Percentiles rank a stretch among this genome's conserved stretches.
These are phyloP conservation scores for Irpex rosettiformis DNA, from an alignment of 1,284 basidiomycete genomes.

Conservation along the genomic window DNA sequence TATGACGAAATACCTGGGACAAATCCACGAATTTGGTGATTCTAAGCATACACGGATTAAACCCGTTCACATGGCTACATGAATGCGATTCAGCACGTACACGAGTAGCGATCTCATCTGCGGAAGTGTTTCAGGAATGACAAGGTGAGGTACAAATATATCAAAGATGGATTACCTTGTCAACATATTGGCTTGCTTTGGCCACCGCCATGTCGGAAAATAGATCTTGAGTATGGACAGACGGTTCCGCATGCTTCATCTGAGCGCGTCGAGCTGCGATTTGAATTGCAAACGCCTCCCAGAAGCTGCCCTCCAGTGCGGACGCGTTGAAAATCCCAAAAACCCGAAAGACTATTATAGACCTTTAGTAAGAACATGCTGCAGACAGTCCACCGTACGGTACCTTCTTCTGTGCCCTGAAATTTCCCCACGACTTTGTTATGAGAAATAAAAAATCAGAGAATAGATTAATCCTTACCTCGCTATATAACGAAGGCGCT, in stretches of 20 bases:
- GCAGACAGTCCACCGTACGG: neutral
- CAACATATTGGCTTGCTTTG: slow-evolving; percentile 26
- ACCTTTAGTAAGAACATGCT: too few relatives aligned
- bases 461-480: neutral
- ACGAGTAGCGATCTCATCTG: slow-evolving; percentile 1
- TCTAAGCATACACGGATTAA: neutral
- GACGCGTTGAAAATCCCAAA: slow-evolving; percentile 55
- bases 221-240: slow-evolving; percentile 24
- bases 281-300: slow-evolving; percentile 46
- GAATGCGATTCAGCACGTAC: slow-evolving; percentile 37
- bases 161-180: neutral
- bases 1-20: slow-evolving; percentile 12
- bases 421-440: neutral
- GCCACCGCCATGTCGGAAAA: slow-evolving; percentile 26
- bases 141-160: neutral
- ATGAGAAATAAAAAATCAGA: neutral
- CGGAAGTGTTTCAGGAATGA: neutral
- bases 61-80: slow-evolving; percentile 1
- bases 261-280: slow-evolving; percentile 40
- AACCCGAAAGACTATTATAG: slow-evolving; percentile 28
- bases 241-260: too few relatives aligned
- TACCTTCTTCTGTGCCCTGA: neutral
- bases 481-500: neutral
- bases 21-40: slow-evolving; percentile 4
- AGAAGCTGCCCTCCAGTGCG: slow-evolving; percentile 43